phyloP scores from a whole-genome alignment of 768 basidiomycete species.

The Leccinum rimulosum region DNA sequence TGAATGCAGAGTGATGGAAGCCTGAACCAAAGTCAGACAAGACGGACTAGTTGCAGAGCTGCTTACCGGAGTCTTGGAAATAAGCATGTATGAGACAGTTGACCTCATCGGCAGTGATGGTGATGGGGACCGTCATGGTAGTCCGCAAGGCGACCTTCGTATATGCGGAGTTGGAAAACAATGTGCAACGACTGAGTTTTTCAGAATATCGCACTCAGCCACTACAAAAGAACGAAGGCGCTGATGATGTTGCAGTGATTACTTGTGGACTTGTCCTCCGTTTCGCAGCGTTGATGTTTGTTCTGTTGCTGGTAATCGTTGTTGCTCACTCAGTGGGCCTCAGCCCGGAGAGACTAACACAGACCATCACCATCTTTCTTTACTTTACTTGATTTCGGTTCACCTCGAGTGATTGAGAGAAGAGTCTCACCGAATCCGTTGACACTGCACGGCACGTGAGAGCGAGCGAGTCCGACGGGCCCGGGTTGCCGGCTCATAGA shows the following conservation, averaged over 20 bases:
- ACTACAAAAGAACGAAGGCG: neutral
- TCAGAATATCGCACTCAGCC: neutral
- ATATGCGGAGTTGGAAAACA: constrained; percentile 30
- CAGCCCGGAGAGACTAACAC: neutral
- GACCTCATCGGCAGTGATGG: constrained; percentile 77
- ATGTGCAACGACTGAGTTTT: neutral
- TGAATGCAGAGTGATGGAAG: constrained; percentile 79
- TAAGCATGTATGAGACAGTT: constrained; percentile 86
- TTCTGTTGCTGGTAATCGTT: neutral
- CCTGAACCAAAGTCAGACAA: constrained; percentile 41
- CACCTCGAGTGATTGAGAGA: neutral
- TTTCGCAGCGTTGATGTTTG: neutral
- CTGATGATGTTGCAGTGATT: too few relatives aligned
- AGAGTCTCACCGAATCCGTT: neutral
- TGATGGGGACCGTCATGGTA: constrained; percentile 45
- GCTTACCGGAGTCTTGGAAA: constrained; percentile 73
- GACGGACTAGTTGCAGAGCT: neutral
- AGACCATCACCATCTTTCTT: neutral
- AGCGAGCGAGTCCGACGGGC: neutral
- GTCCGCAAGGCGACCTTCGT: neutral
- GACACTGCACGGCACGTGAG: constrained; percentile 3
- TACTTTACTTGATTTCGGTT: neutral
- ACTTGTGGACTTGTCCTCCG: neutral
- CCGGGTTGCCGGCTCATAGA: neutral
- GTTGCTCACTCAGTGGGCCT: neutral